Evolutionary conservation across 306 rosid species (phyloP), one percentile per base, ranked within the genome.

Genomic region (Citrullus colocynthis): DNA sequence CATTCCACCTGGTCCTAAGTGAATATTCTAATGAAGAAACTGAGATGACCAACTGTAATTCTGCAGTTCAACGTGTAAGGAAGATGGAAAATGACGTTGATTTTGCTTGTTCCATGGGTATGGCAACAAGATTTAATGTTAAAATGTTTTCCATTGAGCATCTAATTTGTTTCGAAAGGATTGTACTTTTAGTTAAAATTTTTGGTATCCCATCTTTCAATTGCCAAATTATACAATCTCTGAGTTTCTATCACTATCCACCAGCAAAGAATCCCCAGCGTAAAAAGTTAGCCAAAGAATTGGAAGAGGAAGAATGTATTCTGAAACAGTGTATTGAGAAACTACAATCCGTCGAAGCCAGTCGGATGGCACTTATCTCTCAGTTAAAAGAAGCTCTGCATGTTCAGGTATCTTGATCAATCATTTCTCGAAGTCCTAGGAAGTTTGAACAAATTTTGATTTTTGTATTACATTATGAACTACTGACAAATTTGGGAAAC

Each of bases 241-340:
- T 87, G 78, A 74, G 49, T 52, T 82, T 72, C 60, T 78, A 84
- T 79, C 67, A 54, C 83, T 85, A 54, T 56, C 76, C 81, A 78
- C 81, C 97, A 92, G 97, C 85, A 10, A 94, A 91, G 83, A 93
- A 91, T 86, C 93, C 98, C 49, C 91, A 87, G 87, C 86, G 93
- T 80, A 90, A 87, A 81, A 83, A 60, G 82, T 77, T 90, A 84
- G 83, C 90, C 17, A 91, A 85, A 88, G 96, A 87, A 70, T 85
- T 94, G 24, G 91, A 87, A 86, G 93, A 90, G 85, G 93, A 90
- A 76, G 97, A 90, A 84, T 87, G 82, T 85, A 9, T 80, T 78
- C 82, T 94, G 88, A 90, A 86, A 81, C 91, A 89, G 76, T 88
- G 91, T 85, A 83, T 88, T 36, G 89, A 91, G 74, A 94, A 91